phyloP scores from a whole-genome alignment of 306 rosid genomes.

The Crotalaria pallida region DNA sequence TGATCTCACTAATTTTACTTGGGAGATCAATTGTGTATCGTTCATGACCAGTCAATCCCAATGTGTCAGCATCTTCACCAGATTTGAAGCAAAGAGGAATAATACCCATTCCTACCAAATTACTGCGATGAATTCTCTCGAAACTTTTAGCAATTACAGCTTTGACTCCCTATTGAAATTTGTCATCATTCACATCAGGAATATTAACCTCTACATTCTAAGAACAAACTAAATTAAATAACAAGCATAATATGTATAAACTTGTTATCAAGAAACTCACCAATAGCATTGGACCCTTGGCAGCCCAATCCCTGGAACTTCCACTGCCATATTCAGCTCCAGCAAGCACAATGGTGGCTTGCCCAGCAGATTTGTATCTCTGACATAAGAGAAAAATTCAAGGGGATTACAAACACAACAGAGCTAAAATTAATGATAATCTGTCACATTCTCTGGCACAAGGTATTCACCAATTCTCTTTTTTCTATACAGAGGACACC shows the following conservation, averaged over 20 bases:
- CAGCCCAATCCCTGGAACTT: conserved; percentile 96
- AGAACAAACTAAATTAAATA: background rate
- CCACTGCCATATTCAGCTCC: conserved; percentile 95
- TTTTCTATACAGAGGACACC: background rate
- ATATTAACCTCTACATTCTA: background rate
- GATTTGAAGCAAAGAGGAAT: conserved; percentile 87
- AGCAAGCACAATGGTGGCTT: conserved; percentile 76
- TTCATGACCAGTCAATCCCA: conserved; percentile 89
- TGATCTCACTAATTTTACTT: conserved; percentile 52
- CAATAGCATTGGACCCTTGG: conserved; percentile 96
- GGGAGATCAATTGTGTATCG: conserved; percentile 89
- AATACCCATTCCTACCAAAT: conserved; percentile 93
- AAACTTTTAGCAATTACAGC: conserved; percentile 91
- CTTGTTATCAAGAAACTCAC: conserved; percentile 36
- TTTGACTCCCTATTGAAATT: conserved; percentile 69
- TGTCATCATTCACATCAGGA: background rate
- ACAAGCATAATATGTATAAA: background rate
- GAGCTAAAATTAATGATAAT: background rate
- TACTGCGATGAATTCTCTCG: conserved; percentile 93
- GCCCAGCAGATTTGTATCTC: conserved; percentile 73
- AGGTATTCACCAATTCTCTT: background rate
- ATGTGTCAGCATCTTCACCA: conserved; percentile 77
- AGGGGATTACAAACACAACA: conserved; percentile 14
- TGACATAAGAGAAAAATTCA: conserved; percentile 29
- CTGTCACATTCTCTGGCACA: background rate